Conservation (phyloP, 2,329 filamentous ascomycete genomes). For the Juglanconis sp. region DNA sequence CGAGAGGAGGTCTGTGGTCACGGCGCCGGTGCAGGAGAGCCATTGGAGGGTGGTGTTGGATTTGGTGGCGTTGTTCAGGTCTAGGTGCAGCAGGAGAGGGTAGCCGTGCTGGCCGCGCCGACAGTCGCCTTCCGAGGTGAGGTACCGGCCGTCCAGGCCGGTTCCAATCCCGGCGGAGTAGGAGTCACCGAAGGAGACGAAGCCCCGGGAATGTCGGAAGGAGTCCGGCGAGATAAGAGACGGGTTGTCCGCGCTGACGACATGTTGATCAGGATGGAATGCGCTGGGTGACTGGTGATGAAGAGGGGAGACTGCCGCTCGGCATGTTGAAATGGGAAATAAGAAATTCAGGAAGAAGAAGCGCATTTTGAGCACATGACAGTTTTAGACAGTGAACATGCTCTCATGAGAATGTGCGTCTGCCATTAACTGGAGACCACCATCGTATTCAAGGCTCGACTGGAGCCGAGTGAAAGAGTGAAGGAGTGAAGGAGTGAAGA, state of each 20-base stretch:
- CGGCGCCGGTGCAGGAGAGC: slow-evolving; percentile 45
- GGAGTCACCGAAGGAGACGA: slow-evolving; percentile 43
- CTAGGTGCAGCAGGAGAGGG: slow-evolving; percentile 36
- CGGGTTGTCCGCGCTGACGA: not conserved
- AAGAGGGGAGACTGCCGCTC: not conserved
- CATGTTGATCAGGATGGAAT: not conserved
- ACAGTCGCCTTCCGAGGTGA: slow-evolving; percentile 31
- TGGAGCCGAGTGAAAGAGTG: not conserved
- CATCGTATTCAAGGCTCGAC: not conserved
- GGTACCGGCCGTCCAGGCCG: slow-evolving; percentile 35
- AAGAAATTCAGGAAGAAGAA: not conserved
- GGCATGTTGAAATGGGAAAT: not conserved
- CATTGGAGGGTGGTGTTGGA: slow-evolving; percentile 37
- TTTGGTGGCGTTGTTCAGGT: slow-evolving; percentile 30
- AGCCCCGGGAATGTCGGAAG: slow-evolving; percentile 25
- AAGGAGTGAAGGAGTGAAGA: not conserved
- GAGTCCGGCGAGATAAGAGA: not conserved
- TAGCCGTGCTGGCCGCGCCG: slow-evolving; percentile 41
- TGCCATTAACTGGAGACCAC: not conserved
- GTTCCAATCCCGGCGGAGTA: slow-evolving; percentile 49
- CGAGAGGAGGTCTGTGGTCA: slow-evolving; percentile 36
- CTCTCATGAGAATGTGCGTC: not conserved
- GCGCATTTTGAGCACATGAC: not conserved
- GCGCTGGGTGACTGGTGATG: not conserved
- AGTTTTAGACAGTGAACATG: not conserved